Evolutionary conservation across 495 filamentous ascomycete genomes (phyloP).

Genomic region (Niebla homalea): DNA sequence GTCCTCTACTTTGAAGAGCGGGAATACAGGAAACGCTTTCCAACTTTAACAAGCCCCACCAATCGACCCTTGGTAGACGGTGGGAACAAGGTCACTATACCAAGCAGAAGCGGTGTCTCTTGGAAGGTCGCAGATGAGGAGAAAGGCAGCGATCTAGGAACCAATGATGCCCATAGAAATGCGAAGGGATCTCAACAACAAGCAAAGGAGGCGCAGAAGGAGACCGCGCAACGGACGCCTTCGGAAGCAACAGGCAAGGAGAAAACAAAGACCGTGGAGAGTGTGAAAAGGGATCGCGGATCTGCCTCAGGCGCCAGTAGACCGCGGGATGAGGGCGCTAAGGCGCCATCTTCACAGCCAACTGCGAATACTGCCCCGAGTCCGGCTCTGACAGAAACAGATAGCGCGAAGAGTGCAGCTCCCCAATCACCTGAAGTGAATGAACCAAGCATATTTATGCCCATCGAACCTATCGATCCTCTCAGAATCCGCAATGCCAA

Average conservation of each 20-base stretch:
- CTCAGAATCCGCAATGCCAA: slow-evolving; percentile 57
- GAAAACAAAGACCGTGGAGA: slow-evolving; percentile 24
- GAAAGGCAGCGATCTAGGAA: slow-evolving; percentile 29
- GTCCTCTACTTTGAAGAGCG: slow-evolving; percentile 97
- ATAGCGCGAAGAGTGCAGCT: slow-evolving; percentile 14
- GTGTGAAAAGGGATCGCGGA: slow-evolving; percentile 30
- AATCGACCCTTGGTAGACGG: slow-evolving; percentile 40
- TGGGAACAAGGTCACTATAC: slow-evolving; percentile 66
- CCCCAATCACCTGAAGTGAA: slow-evolving; percentile 38
- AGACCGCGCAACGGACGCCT: slow-evolving; percentile 20
- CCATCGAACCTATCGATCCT: slow-evolving; percentile 57
- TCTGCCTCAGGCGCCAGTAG: slow-evolving; percentile 23
- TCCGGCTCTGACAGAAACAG: slow-evolving; percentile 12
- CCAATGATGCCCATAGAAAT: slow-evolving; percentile 37
- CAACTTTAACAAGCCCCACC: slow-evolving; percentile 45
- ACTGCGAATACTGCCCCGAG: slow-evolving; percentile 17
- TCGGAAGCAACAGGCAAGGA: slow-evolving; percentile 24
- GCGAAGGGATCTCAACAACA: slow-evolving; percentile 21
- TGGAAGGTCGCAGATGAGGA: slow-evolving; percentile 60
- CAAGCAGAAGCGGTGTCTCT: slow-evolving; percentile 71
- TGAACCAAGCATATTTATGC: slow-evolving; percentile 44
- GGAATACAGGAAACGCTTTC: slow-evolving; percentile 85
- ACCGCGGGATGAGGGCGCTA: slow-evolving; percentile 5
- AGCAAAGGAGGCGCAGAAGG: slow-evolving; percentile 17
- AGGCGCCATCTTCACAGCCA: slow-evolving; percentile 16